phyloP scores from a whole-genome alignment of 495 filamentous ascomycete genomes.

The Patellaria atrata region DNA sequence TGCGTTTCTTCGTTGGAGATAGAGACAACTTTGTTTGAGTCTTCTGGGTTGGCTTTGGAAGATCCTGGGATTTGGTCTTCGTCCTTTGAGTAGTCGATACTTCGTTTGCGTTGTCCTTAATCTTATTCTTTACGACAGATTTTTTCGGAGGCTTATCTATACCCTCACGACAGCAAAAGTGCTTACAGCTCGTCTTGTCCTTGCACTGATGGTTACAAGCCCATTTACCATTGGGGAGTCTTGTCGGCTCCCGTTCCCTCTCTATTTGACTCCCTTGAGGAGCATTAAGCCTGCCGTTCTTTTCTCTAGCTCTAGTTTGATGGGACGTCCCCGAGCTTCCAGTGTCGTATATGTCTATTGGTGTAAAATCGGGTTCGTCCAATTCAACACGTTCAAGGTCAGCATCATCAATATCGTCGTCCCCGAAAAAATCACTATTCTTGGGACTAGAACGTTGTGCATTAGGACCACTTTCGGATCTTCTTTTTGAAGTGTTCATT shows the following conservation, averaged over 20 bases:
- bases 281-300: constrained; percentile 8
- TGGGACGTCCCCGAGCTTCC: constrained; percentile 7
- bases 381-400: constrained; percentile 34
- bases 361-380: constrained; percentile 28
- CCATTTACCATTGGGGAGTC: constrained; percentile 72
- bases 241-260: constrained; percentile 32
- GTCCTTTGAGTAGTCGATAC: too few species aligned
- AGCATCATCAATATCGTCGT: constrained; percentile 40
- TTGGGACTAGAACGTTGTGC: constrained; percentile 1
- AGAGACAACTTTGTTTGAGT: constrained; percentile 16
- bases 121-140: constrained; percentile 27
- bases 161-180: constrained; percentile 81
- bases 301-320: constrained; percentile 17
- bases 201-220: constrained; percentile 76
- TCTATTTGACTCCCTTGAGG: not conserved
- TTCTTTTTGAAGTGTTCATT: constrained; percentile 7
- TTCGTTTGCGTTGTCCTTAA: constrained; percentile 13
- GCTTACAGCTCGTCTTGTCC: constrained; percentile 62
- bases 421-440: constrained; percentile 38
- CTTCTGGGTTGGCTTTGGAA: constrained; percentile 2
- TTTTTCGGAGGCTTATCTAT: constrained; percentile 60
- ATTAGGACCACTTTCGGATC: constrained; percentile 3
- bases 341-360: constrained; percentile 34
- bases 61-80: constrained; percentile 7
- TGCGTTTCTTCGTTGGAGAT: constrained; percentile 18